Evolutionary conservation across 2,329 filamentous ascomycete genomes (phyloP), one percentile per base, ranked within the genome.

Genomic region (Diaporthe citrichinensis): DNA sequence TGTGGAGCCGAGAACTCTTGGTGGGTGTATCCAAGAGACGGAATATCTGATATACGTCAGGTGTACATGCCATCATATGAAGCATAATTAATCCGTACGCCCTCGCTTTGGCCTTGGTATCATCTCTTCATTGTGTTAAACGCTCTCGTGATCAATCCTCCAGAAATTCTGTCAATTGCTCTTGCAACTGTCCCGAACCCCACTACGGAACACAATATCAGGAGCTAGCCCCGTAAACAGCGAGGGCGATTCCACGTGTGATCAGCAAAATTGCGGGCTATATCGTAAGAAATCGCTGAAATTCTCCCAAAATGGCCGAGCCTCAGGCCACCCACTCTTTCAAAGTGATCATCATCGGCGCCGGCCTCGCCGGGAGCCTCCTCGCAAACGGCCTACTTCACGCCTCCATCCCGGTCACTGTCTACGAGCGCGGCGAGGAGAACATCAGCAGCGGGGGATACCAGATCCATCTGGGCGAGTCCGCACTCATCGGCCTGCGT

Each of bases 401-500:
- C 20, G 61, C 41, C 41, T 65, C 61, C 41, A 65, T 65, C 28
- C 61, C 61, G 7, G 61, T 65, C 17, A 34, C 61, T 15, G 61
- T 65, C 25, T 65, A 49, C 41, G 61, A 65, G 61, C 61, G 61
- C 28, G 34, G 41, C 41, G 41, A 65, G 41, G 41, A 65, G 41
- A 34, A 65, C 61, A 49, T 2, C 41, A 65, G 41, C 61, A 65
- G 61, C 25, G 61, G 61, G 0, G 61, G 61, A 8, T 65, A 65
- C 41, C 61, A 65, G 17, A 65, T 65, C 61, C 61, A 65, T 28
- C 61, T 65, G 15, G 61, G 41, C 17, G 41, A 65, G 61, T 65
- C 61, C 1, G 61, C 61, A 2, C 61, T 65, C 41, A 34, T 65
- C 17, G 61, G 61, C 1, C 41, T 65, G 10, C 61, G 61, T 0